These are phyloP conservation scores for Darksidea phi DNA, from an alignment of 495 filamentous ascomycete genomes.

Conservation along the genomic window DNA sequence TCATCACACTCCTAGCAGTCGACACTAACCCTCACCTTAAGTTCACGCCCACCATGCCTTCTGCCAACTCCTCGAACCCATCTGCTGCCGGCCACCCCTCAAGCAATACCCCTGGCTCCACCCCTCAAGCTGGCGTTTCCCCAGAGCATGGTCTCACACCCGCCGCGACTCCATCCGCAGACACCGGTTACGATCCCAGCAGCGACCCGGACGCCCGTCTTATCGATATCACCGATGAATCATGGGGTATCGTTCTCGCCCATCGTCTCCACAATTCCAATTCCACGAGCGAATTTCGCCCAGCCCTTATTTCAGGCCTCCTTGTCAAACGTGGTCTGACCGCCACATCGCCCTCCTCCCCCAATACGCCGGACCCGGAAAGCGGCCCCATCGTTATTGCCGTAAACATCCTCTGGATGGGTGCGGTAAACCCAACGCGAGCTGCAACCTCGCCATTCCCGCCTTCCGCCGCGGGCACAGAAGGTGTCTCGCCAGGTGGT, in stretches of 20 bases:
- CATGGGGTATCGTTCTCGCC: constrained; percentile 71
- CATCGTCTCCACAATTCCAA: constrained; percentile 70
- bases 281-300: constrained; percentile 61
- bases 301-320: constrained; percentile 68
- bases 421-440: constrained; percentile 22
- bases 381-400: constrained; percentile 27
- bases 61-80: constrained; percentile 15
- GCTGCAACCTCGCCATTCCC: constrained; percentile 21
- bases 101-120: constrained; percentile 30
- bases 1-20: constrained; percentile 62
- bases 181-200: constrained; percentile 25
- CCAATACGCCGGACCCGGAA: constrained; percentile 10
- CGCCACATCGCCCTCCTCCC: neutral
- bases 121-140: constrained; percentile 42
- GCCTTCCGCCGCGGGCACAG: constrained; percentile 5
- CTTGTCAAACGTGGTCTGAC: constrained; percentile 65
- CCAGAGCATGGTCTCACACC: constrained; percentile 47
- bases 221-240: constrained; percentile 74
- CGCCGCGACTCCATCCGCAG: constrained; percentile 35
- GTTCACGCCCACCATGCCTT: constrained; percentile 55
- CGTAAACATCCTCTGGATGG: constrained; percentile 53
- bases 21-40: constrained; percentile 66
- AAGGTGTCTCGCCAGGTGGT: constrained; percentile 33
- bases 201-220: constrained; percentile 70
- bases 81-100: constrained; percentile 1